These are phyloP conservation scores for Tuctoria greenei DNA, from an alignment of 176 grass and related monocot species.

Conservation along the genomic window DNA sequence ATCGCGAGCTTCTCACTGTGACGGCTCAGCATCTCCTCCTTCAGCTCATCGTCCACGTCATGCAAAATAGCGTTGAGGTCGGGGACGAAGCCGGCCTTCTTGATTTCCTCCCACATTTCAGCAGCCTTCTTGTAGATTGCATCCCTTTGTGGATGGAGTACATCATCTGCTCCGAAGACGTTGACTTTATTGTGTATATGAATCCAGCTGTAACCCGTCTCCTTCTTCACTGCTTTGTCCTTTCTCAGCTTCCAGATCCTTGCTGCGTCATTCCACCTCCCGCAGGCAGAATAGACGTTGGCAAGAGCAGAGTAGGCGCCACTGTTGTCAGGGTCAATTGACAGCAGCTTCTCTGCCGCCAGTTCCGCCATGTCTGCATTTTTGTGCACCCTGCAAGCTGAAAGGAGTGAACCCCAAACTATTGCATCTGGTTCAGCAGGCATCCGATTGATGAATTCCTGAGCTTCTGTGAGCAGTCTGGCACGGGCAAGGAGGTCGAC, in stretches of 20 bases:
- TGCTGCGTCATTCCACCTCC: constrained; percentile 73
- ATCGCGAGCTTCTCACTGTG: constrained; percentile 88
- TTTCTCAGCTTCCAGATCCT: constrained; percentile 79
- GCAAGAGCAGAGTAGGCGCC: constrained; percentile 82
- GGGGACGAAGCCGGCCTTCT: constrained; percentile 58
- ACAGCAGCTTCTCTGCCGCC: constrained; percentile 66
- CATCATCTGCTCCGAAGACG: constrained; percentile 67
- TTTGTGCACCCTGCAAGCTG: constrained; percentile 72
- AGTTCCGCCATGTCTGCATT: constrained; percentile 65
- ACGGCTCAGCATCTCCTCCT: constrained; percentile 68
- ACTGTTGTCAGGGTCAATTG: constrained; percentile 63
- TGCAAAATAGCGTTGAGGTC: constrained; percentile 63
- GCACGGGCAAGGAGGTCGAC: constrained; percentile 72
- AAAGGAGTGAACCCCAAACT: constrained; percentile 79
- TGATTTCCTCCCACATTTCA: constrained; percentile 66
- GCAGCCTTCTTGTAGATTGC: constrained; percentile 51
- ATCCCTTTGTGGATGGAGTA: constrained; percentile 52
- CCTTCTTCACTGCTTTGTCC: constrained; percentile 74
- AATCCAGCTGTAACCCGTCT: constrained; percentile 79
- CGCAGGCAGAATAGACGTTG: constrained; percentile 93
- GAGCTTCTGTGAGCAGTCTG: constrained; percentile 60
- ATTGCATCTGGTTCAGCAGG: constrained; percentile 57
- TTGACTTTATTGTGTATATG: constrained; percentile 54
- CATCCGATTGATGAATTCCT: constrained; percentile 78
- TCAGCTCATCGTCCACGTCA: constrained; percentile 65